Evolutionary conservation across 1,284 basidiomycete genomes (phyloP).

Genomic region (Flammula alnicola): DNA sequence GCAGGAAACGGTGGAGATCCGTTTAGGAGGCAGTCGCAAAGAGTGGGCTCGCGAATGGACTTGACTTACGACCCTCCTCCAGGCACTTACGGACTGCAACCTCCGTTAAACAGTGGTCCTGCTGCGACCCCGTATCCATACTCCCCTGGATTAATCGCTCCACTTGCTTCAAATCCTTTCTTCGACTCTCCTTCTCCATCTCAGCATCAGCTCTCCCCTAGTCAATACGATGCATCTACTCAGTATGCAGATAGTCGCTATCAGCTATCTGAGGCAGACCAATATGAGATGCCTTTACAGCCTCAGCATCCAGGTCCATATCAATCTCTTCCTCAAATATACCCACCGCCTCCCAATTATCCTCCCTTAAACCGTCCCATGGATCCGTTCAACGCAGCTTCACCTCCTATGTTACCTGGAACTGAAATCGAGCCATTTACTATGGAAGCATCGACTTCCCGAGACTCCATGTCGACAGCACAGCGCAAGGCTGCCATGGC

Average conservation of each 20-base stretch:
- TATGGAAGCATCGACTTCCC: constrained; percentile 19
- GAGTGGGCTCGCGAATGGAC: constrained; percentile 33
- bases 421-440: constrained; percentile 4
- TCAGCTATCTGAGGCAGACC: constrained; percentile 2
- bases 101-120: constrained; percentile 21
- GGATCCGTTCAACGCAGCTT: neutral
- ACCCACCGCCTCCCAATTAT: constrained; percentile 7
- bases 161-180: constrained; percentile 35
- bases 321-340: constrained; percentile 11
- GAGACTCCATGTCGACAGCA: constrained; percentile 40
- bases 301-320: constrained; percentile 1
- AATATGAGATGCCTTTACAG: constrained; percentile 4
- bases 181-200: constrained; percentile 23
- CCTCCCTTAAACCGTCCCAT: neutral
- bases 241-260: constrained; percentile 7
- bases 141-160: constrained; percentile 14
- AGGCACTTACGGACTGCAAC: constrained; percentile 26
- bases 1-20: constrained; percentile 19
- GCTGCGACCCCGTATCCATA: constrained; percentile 17
- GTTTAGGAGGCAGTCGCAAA: constrained; percentile 30
- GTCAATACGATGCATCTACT: constrained; percentile 12
- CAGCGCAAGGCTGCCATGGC: constrained; percentile 58
- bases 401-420: no score
- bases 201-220: constrained; percentile 5
- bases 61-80: constrained; percentile 31